Evolutionary conservation across 495 filamentous ascomycete genomes (phyloP), one percentile per base, ranked within the genome.

Genomic region (Xylaria flabelliformis): DNA sequence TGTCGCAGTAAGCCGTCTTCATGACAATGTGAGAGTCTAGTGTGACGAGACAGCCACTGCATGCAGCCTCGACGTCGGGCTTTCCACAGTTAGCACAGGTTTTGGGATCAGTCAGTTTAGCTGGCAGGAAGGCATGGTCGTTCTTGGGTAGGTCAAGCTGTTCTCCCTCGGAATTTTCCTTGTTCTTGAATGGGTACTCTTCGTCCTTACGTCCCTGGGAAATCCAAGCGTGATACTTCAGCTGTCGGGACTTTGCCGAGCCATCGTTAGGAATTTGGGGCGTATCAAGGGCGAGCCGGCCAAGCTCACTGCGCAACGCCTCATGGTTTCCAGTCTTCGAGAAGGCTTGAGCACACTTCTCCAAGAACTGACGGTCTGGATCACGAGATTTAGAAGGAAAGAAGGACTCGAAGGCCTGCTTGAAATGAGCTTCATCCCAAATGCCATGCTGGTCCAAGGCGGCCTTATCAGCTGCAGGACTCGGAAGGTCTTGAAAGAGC

Each of bases 401-500:
- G 62, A 48, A 50, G 41, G 42, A 50, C 9, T 6, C 3, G 13
- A 65, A 32, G 34, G n/a, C 62, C 24, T 1, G 42, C 12, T 5
- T 13, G 13, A 48, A 48, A 50, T n/a, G 62, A 29, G 9, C 24
- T 4, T 48, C 21, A 13, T 48, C 41, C 39, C 24, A 65, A 13
- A 2, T 13, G 41, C 41, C 41, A 34, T 65, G 0, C 41, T 50
- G 41, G 10, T 32, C 42, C 24, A 48, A 26, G 9, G 62, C 24
- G 21, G 42, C 62, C 62, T n/a, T 42, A 50, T 65, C 62, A 32
- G 41, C 62, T 1, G 10, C 41, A 50, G 62, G 42, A 24, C 41
- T 65, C 13, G 62, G 62, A 32, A 65, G 62, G 42, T 65, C 62
- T 65, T 26, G 32, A n/a, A 65, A 65, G 42, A 65, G 41, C 62